Evolutionary conservation across 306 rosid genomes (phyloP), one percentile per base, ranked within the genome.

Genomic region (Cicer cuneatum): DNA sequence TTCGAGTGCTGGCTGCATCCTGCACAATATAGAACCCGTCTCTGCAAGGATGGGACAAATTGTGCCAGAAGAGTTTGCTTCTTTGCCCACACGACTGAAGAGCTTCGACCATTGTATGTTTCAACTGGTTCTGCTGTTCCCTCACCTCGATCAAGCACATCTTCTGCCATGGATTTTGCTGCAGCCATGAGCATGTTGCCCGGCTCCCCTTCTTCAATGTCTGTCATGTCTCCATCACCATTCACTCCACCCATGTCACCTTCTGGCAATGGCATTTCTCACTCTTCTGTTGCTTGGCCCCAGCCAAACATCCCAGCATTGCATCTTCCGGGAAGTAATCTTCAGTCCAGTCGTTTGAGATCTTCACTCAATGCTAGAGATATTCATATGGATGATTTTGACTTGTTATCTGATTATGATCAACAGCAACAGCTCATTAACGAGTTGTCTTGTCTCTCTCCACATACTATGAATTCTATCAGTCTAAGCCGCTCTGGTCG

Each of bases 1-100:
- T 93, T 93, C 1, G 98, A 93, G 90, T 93, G 98, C 75, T 93
- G 98, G 98, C 79, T 93, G 49, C 98, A 93, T 83, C 98, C 98
- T 1, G 98, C 98, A 10, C 97, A 93, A 49, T 93, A 93, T 82
- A 82, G 97, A 38, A 93, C 98, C 62, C 90, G 97, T 5, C 96
- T 90, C 37, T 93, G 98, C 86, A 93, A 90, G 86, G 97, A 93
- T 40, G 98, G 96, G 64, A 87, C 84, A 18, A 85, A 47, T 82
- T 93, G 98, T 67, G 86, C 90, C 3, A 89, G 98, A 80, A 85
- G 97, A 68, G 96, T 93, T 78, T 93, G 98, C 87, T 93, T 93
- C 71, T 93, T 93, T 81, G 98, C 98, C 52, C 98, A 93, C 85
- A 90, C 88, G 2, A 70, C 88, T 2, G 98, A 90, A 65, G 98